Evolutionary conservation across 2,329 filamentous ascomycete species (phyloP).

Genomic region (Ambrosiella xylebori): DNA sequence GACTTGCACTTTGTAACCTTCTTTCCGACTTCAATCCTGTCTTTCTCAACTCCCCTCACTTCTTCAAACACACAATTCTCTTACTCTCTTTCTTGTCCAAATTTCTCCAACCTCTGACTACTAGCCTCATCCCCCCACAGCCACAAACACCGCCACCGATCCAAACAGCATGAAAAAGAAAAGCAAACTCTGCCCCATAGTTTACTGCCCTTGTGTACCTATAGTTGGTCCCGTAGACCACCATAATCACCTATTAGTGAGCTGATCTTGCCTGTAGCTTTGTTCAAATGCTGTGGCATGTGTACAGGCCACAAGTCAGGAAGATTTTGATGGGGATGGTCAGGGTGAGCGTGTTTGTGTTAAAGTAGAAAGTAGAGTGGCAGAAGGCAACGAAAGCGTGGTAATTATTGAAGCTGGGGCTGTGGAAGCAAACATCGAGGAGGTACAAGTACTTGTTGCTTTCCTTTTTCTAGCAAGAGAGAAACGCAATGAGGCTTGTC

Average conservation of each 20-base stretch:
- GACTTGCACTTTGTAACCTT: no score
- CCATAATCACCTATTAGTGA: conserved; percentile 33
- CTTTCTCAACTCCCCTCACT: conserved; percentile 20
- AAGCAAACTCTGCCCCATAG: conserved; percentile 30
- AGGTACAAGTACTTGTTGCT: conserved; percentile 14
- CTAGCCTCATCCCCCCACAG: conserved; percentile 23
- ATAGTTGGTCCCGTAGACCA: conserved; percentile 33
- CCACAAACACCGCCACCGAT: conserved; percentile 30
- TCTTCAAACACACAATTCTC: conserved; percentile 27
- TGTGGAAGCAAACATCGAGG: conserved; percentile 40
- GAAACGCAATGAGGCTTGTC: no score
- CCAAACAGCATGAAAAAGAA: conserved; percentile 28
- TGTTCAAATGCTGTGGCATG: conserved; percentile 44
- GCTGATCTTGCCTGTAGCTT: conserved; percentile 39
- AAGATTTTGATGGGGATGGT: conserved; percentile 49
- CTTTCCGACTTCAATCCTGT: background rate
- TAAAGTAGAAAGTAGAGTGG: conserved; percentile 39
- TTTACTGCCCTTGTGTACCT: conserved; percentile 21
- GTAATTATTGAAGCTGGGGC: conserved; percentile 32
- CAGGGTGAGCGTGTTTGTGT: conserved; percentile 45
- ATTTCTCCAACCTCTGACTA: conserved; percentile 31
- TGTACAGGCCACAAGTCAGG: conserved; percentile 44
- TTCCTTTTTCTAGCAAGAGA: no score
- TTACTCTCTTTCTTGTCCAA: conserved; percentile 32
- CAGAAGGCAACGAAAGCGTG: conserved; percentile 31